Evolutionary conservation across 805 yeast genomes (phyloP).

Genomic region (Yarrowia divulgata): DNA sequence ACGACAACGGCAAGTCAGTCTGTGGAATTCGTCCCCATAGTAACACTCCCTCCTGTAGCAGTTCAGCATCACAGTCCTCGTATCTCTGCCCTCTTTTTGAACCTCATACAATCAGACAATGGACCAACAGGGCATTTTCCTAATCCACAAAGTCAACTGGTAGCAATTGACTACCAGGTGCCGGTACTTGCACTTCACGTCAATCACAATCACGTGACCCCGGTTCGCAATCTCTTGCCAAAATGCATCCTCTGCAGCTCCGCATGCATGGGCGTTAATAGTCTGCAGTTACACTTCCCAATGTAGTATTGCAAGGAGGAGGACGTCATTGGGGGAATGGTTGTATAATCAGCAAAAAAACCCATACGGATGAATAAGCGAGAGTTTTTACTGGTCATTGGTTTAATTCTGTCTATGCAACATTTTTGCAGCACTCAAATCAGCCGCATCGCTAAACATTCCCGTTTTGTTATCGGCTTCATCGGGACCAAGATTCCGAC

Average conservation of each 20-base stretch:
- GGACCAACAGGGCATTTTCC: neutral
- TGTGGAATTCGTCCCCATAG: too few relatives aligned
- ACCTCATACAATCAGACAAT: neutral
- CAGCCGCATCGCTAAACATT: constrained; percentile 13
- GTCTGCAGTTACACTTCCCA: constrained; percentile 31
- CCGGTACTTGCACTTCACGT: too few relatives aligned
- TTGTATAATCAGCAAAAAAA: too few relatives aligned
- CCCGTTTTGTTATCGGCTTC: neutral
- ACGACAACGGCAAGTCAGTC: too few relatives aligned
- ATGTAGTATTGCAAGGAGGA: constrained; percentile 1
- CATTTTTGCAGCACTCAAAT: neutral
- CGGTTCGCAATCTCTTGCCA: constrained; percentile 18
- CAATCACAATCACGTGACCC: neutral
- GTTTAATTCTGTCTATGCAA: too few relatives aligned
- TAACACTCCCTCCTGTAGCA: neutral
- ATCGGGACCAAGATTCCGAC: constrained; percentile 19
- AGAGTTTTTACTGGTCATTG: too few relatives aligned
- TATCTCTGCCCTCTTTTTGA: neutral
- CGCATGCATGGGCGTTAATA: constrained; percentile 6
- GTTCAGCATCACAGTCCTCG: neutral
- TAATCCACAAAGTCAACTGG: neutral
- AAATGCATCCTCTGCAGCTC: constrained; percentile 6
- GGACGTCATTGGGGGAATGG: neutral
- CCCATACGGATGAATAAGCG: too few relatives aligned
- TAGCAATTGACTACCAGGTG: too few relatives aligned